Evolutionary conservation across 352 stramenopile species (phyloP).

Genomic region (Globisporangium nagaii): DNA sequence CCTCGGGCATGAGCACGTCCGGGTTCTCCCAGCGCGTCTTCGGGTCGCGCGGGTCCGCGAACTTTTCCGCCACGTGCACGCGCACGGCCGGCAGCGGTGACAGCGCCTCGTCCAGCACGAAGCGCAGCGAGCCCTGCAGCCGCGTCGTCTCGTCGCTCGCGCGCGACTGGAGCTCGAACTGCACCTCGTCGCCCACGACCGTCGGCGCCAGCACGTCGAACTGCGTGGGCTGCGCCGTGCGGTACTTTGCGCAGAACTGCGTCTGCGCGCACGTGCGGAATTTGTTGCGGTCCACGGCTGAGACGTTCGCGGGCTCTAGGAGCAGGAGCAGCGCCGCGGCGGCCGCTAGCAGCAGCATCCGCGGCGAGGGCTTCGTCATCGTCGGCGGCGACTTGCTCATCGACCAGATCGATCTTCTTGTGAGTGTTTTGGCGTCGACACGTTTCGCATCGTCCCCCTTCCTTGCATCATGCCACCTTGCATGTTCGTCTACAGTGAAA

Average conservation of each 20-base stretch:
- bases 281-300: constrained; percentile 95
- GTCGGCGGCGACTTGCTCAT: neutral
- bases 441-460: neutral
- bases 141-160: constrained; percentile 15
- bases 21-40: constrained; percentile 53
- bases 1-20: constrained; percentile 34
- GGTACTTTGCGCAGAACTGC: constrained; percentile 93
- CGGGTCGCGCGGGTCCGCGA: constrained; percentile 37
- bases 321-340: neutral
- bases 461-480: neutral
- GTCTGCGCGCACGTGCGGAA: constrained; percentile 97
- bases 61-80: constrained; percentile 53
- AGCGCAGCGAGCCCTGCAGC: constrained; percentile 42
- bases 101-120: constrained; percentile 35
- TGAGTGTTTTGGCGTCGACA: neutral
- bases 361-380: neutral
- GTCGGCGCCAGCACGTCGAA: constrained; percentile 30
- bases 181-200: constrained; percentile 23
- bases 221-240: constrained; percentile 23
- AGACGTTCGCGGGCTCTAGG: neutral
- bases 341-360: neutral
- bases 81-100: constrained; percentile 43
- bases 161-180: constrained; percentile 30
- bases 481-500: fast-evolving
- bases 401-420: neutral